Conservation (phyloP, 1,139 yeast genomes). For the Yamadazyma siamensis region DNA sequence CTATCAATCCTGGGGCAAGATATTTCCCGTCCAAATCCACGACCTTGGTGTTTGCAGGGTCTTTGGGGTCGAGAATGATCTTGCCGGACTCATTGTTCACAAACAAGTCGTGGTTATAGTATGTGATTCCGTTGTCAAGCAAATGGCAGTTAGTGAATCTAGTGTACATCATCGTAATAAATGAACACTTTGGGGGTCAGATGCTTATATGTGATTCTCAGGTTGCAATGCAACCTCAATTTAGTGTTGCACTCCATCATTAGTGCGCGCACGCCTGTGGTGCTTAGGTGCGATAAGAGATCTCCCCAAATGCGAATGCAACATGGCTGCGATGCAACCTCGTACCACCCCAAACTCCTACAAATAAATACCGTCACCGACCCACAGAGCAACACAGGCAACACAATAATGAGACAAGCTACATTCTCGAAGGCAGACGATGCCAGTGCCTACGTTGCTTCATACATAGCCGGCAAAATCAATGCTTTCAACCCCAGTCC, state of each 20-base stretch:
- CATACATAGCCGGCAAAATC: conserved; percentile 44
- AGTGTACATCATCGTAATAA: conserved; percentile 9
- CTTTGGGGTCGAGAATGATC: conserved; percentile 26
- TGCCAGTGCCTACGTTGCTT: conserved; percentile 52
- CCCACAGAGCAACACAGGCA: no score
- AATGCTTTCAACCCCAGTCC: conserved; percentile 46
- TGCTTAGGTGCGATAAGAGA: no score
- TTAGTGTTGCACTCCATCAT: no score
- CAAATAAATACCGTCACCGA: no score
- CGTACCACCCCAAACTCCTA: no score
- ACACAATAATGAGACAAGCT: conserved; percentile 39
- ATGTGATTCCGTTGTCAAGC: conserved; percentile 48
- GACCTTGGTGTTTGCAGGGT: conserved; percentile 18
- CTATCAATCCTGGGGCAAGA: conserved; percentile 59
- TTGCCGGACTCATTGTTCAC: conserved; percentile 43
- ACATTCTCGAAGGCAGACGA: conserved; percentile 36
- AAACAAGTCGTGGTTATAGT: conserved; percentile 40
- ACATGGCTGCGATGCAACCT: no score
- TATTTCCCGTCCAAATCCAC: conserved; percentile 49
- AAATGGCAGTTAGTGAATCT: conserved; percentile 50
- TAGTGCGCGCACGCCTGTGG: no score
- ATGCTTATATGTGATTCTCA: neutral
- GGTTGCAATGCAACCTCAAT: conserved; percentile 2
- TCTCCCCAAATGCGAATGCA: no score
- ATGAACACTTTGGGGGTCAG: neutral